Conservation (phyloP, 176 grass and related monocot genomes). For the Dendrocalamus sinicus region DNA sequence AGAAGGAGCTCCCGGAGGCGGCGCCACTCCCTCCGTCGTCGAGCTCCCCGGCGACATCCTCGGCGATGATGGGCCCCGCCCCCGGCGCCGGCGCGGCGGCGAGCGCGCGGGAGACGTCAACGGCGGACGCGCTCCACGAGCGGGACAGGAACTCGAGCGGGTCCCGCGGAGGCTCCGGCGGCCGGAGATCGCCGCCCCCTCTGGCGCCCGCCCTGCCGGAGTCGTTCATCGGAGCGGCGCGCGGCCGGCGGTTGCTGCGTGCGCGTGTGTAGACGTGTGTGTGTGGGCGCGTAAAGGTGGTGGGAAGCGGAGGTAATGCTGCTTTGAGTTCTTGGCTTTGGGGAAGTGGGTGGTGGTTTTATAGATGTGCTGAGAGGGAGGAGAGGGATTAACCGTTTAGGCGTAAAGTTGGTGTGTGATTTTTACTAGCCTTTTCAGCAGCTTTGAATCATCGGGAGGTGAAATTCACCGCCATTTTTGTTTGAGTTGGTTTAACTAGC, state of each 20-base stretch:
- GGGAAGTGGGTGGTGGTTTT: constrained; percentile 49
- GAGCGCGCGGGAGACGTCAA: constrained; percentile 70
- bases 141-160: constrained; percentile 90
- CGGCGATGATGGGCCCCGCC: constrained; percentile 28
- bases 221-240: constrained; percentile 23
- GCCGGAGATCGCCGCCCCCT: constrained; percentile 19
- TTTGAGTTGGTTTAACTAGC: not conserved
- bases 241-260: constrained; percentile 21
- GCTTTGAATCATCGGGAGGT: not conserved
- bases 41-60: constrained; percentile 67
- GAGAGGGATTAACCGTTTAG: not conserved
- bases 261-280: not conserved
- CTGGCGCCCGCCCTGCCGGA: constrained; percentile 8
- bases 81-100: not conserved
- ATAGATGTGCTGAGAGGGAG: not conserved
- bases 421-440: not conserved
- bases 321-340: constrained; percentile 27
- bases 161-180: constrained; percentile 58
- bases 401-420: not conserved
- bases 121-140: constrained; percentile 82
- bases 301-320: not conserved
- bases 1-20: constrained; percentile 76
- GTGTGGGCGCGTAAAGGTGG: constrained; percentile 30
- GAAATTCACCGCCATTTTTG: not conserved
- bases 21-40: constrained; percentile 38